Evolutionary conservation across 345 rosid species (phyloP).

Genomic region (Acer negundo): DNA sequence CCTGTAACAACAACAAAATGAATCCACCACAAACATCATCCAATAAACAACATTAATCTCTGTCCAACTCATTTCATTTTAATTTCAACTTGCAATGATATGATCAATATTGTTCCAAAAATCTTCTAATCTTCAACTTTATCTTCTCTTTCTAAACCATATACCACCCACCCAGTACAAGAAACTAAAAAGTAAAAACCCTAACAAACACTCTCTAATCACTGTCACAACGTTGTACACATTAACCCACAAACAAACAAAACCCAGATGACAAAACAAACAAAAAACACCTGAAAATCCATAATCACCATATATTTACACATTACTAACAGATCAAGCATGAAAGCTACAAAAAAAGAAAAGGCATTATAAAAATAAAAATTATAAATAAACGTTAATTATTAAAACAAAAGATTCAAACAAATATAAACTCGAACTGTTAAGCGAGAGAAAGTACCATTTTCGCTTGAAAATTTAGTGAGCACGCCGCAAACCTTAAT

Average conservation of each 20-base stretch:
- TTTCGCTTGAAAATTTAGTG: no score
- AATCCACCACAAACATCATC: neutral
- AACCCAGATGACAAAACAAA: neutral
- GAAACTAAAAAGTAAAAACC: neutral
- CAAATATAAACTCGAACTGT: no score
- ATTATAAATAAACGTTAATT: no score
- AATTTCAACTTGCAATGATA: neutral
- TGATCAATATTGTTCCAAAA: no score
- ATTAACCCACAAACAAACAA: neutral
- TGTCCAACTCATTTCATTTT: neutral
- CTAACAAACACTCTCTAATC: neutral
- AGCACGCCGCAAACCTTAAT: no score
- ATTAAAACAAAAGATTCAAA: no score
- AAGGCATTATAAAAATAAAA: no score
- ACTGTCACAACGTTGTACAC: neutral
- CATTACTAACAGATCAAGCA: neutral
- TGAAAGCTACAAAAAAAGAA: neutral
- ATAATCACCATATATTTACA: neutral
- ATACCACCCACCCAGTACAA: no score
- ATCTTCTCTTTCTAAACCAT: no score
- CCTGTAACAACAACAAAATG: neutral
- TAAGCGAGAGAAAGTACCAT: no score
- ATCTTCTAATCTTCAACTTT: neutral
- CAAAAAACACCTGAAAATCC: neutral
- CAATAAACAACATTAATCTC: neutral